Evolutionary conservation across 129 eudicot species (phyloP).

Genomic region (Gnaphalium uliginosum): DNA sequence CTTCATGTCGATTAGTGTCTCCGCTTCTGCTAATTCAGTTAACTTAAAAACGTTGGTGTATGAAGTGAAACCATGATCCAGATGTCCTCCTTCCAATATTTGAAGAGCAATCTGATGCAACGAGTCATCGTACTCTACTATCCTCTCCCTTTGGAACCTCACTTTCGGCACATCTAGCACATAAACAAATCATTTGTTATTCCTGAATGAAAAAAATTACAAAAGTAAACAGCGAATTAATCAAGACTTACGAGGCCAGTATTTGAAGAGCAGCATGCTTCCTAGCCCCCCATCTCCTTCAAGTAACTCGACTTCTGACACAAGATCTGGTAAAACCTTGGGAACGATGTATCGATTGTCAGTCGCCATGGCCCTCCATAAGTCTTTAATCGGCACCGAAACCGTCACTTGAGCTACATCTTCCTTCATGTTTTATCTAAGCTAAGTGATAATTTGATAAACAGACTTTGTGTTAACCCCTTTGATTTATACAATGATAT

Average conservation of each 20-base stretch:
- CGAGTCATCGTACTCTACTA: constrained; percentile 42
- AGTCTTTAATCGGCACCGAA: constrained; percentile 31
- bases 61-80: constrained; percentile 37
- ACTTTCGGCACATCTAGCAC: constrained; percentile 29
- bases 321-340: constrained; percentile 33
- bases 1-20: constrained; percentile 42
- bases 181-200: background rate
- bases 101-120: constrained; percentile 37
- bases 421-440: constrained; percentile 33
- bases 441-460: background rate
- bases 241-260: constrained; percentile 34
- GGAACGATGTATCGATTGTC: constrained; percentile 15
- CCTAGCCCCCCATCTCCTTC: constrained; percentile 60
- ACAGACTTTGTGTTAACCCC: background rate
- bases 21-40: constrained; percentile 33
- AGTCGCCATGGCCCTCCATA: constrained; percentile 42
- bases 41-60: constrained; percentile 38
- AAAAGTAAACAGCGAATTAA: background rate
- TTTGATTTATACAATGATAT: constrained; percentile 2
- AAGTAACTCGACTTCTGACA: constrained; percentile 35
- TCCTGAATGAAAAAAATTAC: background rate
- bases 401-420: constrained; percentile 35
- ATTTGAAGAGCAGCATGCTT: constrained; percentile 44
- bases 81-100: constrained; percentile 54
- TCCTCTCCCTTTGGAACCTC: constrained; percentile 49